Evolutionary conservation across 768 basidiomycete species (phyloP).

Genomic region (Lanmaoa rubissima): DNA sequence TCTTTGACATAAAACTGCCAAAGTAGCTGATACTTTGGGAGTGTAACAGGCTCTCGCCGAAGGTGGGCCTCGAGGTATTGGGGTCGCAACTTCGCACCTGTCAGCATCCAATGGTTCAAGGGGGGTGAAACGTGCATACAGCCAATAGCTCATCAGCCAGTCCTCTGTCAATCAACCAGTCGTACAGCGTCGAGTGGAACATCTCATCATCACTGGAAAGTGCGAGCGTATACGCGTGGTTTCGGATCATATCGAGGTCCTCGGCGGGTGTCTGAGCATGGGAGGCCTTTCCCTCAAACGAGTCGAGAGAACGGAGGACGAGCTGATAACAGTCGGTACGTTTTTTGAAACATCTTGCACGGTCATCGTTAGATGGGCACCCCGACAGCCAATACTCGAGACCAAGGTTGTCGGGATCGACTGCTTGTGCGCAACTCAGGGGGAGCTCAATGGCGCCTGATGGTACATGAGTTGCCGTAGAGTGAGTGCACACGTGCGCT

Average conservation of each 20-base stretch:
- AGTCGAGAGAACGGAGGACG: conserved; percentile 75
- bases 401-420: conserved; percentile 75
- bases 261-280: conserved; percentile 35
- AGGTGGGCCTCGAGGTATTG: conserved; percentile 88
- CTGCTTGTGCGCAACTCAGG: conserved; percentile 73
- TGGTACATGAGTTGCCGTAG: not conserved
- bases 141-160: conserved; percentile 88
- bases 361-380: conserved; percentile 54
- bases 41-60: conserved; percentile 71
- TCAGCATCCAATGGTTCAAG: conserved; percentile 10
- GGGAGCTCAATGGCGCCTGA: conserved; percentile 85
- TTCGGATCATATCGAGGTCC: conserved; percentile 70
- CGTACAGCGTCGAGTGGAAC: conserved; percentile 92
- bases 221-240: conserved; percentile 83
- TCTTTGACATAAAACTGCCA: conserved; percentile 98
- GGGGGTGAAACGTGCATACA: conserved; percentile 44
- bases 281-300: conserved; percentile 68
- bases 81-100: conserved; percentile 65
- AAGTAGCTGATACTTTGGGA: conserved; percentile 81
- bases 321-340: conserved; percentile 79
- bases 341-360: conserved; percentile 54
- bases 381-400: conserved; percentile 76
- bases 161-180: conserved; percentile 82
- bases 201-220: conserved; percentile 84
- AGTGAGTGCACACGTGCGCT: not conserved